A percentile compares a stretch with the other conserved stretches of the same genome.
Conservation (phyloP, 768 basidiomycete genomes). For the Suillus alpinus region DNA sequence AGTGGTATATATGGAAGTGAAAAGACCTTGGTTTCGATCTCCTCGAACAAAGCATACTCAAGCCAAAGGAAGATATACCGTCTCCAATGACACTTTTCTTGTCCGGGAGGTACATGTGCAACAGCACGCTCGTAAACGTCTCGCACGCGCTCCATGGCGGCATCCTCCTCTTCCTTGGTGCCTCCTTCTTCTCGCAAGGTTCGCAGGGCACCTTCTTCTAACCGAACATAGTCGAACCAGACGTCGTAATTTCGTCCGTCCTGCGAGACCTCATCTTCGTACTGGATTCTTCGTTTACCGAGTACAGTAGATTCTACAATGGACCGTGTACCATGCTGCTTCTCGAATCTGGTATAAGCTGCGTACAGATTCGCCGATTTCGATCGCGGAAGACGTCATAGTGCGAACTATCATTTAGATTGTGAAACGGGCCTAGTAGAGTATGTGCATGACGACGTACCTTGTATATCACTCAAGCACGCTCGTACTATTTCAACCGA, state of each 20-base stretch:
- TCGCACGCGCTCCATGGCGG: conserved; percentile 49
- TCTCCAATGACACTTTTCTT: conserved; percentile 90
- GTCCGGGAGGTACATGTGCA: conserved; percentile 94
- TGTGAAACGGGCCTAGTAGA: conserved; percentile 1
- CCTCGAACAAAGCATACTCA: conserved; percentile 95
- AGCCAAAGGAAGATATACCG: conserved; percentile 92
- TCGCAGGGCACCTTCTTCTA: conserved; percentile 86
- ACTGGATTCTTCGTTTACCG: conserved; percentile 97
- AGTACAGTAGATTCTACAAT: conserved; percentile 92
- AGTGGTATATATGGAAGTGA: background rate
- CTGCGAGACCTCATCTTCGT: conserved; percentile 92
- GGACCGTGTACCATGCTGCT: conserved; percentile 88
- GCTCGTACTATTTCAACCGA: conserved; percentile 92
- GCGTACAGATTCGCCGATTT: conserved; percentile 88
- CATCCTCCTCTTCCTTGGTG: conserved; percentile 66
- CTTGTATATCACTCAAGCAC: conserved; percentile 97
- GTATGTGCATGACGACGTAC: conserved; percentile 34
- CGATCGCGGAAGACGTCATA: conserved; percentile 86
- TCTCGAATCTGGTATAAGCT: conserved; percentile 96
- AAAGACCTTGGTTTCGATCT: conserved; percentile 86
- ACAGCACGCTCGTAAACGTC: too few species aligned
- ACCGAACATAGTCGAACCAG: conserved; percentile 94
- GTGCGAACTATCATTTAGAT: conserved; percentile 69
- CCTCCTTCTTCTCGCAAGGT: conserved; percentile 75
- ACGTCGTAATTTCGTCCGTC: conserved; percentile 95